A percentile compares a stretch with the other conserved stretches of the same genome.
Conservation (phyloP, 441 rosid genomes). For the Adansonia rubrostipa region DNA sequence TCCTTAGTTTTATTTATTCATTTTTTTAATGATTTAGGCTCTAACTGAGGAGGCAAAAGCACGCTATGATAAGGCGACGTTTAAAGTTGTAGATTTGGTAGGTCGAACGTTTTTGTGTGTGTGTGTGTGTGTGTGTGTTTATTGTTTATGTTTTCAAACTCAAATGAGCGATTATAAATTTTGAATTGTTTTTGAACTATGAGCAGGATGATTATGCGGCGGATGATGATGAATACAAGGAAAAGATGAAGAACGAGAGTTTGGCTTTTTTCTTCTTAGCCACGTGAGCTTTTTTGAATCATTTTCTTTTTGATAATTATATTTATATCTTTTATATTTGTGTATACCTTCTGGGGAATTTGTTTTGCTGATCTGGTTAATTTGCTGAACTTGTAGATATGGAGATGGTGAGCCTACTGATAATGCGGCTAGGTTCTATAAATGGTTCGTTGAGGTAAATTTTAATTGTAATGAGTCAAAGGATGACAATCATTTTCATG, state of each 20-base stretch:
- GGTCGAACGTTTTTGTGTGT: neutral
- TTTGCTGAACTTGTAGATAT: conserved; percentile 50
- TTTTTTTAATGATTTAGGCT: conserved; percentile 49
- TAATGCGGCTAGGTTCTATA: conserved; percentile 96
- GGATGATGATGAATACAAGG: conserved; percentile 91
- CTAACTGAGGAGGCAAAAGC: conserved; percentile 85
- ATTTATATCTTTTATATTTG: neutral
- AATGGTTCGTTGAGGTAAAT: conserved; percentile 92
- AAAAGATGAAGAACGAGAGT: conserved; percentile 82
- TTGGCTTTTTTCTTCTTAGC: conserved; percentile 88
- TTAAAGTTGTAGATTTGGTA: conserved; percentile 89
- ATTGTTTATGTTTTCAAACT: neutral
- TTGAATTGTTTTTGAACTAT: neutral
- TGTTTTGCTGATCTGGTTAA: conserved; percentile 28
- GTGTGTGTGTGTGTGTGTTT: too few species aligned
- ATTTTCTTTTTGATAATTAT: neutral
- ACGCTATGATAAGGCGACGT: conserved; percentile 79
- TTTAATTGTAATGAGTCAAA: neutral
- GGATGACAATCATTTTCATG: neutral
- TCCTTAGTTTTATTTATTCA: neutral
- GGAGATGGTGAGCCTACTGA: conserved; percentile 99
- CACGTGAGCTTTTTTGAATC: conserved; percentile 59
- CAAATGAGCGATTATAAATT: neutral
- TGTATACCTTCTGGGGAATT: neutral
- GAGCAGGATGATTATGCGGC: conserved; percentile 91